Conservation (phyloP, 2,329 filamentous ascomycete species). For the Lasiodiplodia sp. region DNA sequence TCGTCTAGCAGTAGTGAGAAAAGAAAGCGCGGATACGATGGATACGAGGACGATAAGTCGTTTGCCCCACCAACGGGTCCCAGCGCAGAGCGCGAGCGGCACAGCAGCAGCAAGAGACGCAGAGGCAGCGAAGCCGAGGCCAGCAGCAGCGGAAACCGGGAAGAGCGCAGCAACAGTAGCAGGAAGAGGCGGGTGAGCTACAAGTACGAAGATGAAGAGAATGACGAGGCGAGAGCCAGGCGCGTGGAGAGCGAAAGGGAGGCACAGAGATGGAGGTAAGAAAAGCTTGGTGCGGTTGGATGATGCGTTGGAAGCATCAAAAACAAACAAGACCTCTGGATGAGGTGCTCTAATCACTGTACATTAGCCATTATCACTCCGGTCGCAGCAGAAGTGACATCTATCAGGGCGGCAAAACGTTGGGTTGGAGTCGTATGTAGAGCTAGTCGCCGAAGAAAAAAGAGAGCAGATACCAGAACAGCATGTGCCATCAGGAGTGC, state of each 20-base stretch:
- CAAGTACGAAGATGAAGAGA: conserved; percentile 54
- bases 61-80: conserved; percentile 52
- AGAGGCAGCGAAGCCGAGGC: conserved; percentile 39
- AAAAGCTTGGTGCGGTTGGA: not conserved
- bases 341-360: conserved; percentile 1
- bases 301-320: not conserved
- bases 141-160: conserved; percentile 58
- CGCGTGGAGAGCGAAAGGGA: conserved; percentile 68
- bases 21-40: conserved; percentile 51
- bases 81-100: conserved; percentile 53
- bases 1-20: conserved; percentile 52
- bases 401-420: conserved; percentile 1
- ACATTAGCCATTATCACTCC: not conserved
- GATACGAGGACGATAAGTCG: conserved; percentile 41
- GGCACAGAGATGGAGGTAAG: conserved; percentile 44
- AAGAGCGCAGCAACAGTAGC: conserved; percentile 61
- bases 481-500: not conserved
- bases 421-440: not conserved
- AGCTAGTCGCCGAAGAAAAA: not conserved
- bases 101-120: conserved; percentile 34
- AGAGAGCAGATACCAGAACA: not conserved
- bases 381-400: not conserved
- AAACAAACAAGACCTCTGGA: not conserved
- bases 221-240: conserved; percentile 41
- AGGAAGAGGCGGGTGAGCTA: conserved; percentile 41